Evolutionary conservation across 2,329 filamentous ascomycete genomes (phyloP).

Genomic region (Catunica adiposa): DNA sequence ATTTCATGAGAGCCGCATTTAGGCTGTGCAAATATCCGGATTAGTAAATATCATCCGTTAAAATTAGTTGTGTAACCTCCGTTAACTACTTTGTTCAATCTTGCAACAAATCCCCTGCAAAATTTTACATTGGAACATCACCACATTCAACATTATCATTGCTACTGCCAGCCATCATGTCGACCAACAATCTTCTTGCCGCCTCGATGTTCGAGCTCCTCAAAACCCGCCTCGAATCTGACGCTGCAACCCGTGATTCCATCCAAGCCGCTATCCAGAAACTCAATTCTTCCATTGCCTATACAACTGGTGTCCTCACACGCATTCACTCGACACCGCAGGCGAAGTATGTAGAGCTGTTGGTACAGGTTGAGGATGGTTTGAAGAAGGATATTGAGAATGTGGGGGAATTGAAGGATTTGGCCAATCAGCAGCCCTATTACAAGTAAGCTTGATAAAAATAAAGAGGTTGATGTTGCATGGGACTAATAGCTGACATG

Average conservation of each 20-base stretch:
- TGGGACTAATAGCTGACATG: neutral
- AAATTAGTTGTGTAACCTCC: neutral
- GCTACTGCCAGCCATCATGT: neutral
- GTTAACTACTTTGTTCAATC: neutral
- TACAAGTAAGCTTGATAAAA: conserved; percentile 52
- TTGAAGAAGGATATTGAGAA: conserved; percentile 58
- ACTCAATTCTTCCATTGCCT: conserved; percentile 7
- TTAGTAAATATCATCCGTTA: no score
- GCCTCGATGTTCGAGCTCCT: conserved; percentile 11
- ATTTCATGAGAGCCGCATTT: no score
- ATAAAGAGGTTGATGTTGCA: neutral
- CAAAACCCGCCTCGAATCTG: conserved; percentile 5
- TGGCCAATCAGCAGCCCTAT: conserved; percentile 78
- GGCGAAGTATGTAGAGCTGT: conserved; percentile 36
- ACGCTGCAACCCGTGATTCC: conserved; percentile 5
- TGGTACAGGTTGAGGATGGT: conserved; percentile 52
- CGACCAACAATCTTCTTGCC: conserved; percentile 3
- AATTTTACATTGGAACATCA: no score
- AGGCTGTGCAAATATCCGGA: no score
- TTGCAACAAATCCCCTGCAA: neutral
- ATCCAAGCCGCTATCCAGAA: conserved; percentile 10
- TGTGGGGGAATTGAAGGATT: conserved; percentile 49
- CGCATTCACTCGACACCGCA: conserved; percentile 69
- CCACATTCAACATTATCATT: neutral
- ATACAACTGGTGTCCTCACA: conserved; percentile 8